A percentile compares a stretch with the other conserved stretches of the same genome.
Evolutionary conservation across 345 rosid species (phyloP).

Genomic region (Adansonia digitata): DNA sequence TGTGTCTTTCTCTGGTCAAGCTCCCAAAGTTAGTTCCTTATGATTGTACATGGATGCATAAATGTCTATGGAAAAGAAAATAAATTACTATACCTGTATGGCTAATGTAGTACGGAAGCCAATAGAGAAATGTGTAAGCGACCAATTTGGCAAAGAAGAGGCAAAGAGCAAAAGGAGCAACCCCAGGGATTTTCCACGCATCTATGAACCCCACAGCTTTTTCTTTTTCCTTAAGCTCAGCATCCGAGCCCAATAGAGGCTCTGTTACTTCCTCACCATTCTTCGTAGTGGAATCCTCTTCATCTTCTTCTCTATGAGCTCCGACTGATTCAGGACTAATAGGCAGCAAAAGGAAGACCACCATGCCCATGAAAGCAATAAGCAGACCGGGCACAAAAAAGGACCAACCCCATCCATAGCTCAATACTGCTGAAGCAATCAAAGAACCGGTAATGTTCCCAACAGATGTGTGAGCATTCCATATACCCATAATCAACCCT

Average conservation of each 20-base stretch:
- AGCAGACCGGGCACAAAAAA: slow-evolving; percentile 76
- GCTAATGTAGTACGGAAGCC: slow-evolving; percentile 96
- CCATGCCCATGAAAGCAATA: slow-evolving; percentile 48
- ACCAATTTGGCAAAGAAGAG: slow-evolving; percentile 94
- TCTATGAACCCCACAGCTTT: slow-evolving; percentile 79
- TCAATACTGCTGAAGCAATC: slow-evolving; percentile 64
- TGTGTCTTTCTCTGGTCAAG: neutral
- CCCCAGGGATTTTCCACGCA: slow-evolving; percentile 97
- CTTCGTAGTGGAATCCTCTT: slow-evolving; percentile 46
- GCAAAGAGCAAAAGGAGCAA: slow-evolving; percentile 87
- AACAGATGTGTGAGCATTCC: slow-evolving; percentile 95
- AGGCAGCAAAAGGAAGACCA: slow-evolving; percentile 67
- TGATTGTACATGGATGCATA: neutral
- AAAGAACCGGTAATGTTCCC: slow-evolving; percentile 89
- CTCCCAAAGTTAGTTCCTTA: neutral
- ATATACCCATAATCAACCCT: slow-evolving; percentile 74
- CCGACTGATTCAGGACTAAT: slow-evolving; percentile 74
- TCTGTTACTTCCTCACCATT: slow-evolving; percentile 33
- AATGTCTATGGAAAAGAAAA: neutral
- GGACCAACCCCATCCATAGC: slow-evolving; percentile 98
- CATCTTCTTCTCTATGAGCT: slow-evolving; percentile 46
- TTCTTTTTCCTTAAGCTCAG: slow-evolving; percentile 36
- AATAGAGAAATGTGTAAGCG: slow-evolving; percentile 92
- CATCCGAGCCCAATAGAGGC: slow-evolving; percentile 47
- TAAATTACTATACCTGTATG: slow-evolving; percentile 60